Evolutionary conservation across 805 yeast genomes (phyloP).

Genomic region (Pichia pseudocactophila): DNA sequence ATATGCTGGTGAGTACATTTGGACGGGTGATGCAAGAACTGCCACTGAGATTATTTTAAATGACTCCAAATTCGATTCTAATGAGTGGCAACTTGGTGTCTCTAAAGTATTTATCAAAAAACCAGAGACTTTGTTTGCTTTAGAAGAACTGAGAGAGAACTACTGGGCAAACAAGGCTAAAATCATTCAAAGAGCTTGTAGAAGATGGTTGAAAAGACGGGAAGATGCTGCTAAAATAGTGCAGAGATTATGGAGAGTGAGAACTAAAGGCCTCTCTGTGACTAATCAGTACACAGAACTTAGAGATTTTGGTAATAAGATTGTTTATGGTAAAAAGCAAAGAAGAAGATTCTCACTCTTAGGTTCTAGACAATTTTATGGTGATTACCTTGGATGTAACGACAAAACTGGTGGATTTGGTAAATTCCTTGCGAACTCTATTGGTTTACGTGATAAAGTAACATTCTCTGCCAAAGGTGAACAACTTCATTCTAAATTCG

Average conservation of each 20-base stretch:
- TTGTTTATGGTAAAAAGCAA: conserved; percentile 70
- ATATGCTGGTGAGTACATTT: conserved; percentile 71
- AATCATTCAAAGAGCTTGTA: conserved; percentile 93
- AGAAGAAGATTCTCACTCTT: conserved; percentile 81
- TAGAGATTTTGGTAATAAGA: conserved; percentile 71
- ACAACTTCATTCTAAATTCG: conserved; percentile 74
- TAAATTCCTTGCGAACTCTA: conserved; percentile 57
- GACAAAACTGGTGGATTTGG: conserved; percentile 65
- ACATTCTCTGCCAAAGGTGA: conserved; percentile 79
- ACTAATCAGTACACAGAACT: conserved; percentile 67
- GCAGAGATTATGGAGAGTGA: conserved; percentile 76
- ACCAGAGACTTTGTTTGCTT: conserved; percentile 91
- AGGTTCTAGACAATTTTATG: conserved; percentile 84
- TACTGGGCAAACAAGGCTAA: conserved; percentile 99
- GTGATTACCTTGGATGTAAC: conserved; percentile 89
- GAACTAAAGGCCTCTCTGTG: conserved; percentile 47
- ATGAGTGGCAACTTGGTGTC: conserved; percentile 87
- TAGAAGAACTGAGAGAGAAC: conserved; percentile 93
- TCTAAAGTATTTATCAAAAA: conserved; percentile 91
- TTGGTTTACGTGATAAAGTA: conserved; percentile 62
- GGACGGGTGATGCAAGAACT: conserved; percentile 45
- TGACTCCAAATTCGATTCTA: conserved; percentile 56
- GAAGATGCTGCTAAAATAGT: conserved; percentile 78
- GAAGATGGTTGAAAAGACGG: conserved; percentile 70
- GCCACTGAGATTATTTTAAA: conserved; percentile 44